Evolutionary conservation across 176 grass and related monocot species (phyloP), one percentile per base, ranked within the genome.

Genomic region (Oryza officinalis): DNA sequence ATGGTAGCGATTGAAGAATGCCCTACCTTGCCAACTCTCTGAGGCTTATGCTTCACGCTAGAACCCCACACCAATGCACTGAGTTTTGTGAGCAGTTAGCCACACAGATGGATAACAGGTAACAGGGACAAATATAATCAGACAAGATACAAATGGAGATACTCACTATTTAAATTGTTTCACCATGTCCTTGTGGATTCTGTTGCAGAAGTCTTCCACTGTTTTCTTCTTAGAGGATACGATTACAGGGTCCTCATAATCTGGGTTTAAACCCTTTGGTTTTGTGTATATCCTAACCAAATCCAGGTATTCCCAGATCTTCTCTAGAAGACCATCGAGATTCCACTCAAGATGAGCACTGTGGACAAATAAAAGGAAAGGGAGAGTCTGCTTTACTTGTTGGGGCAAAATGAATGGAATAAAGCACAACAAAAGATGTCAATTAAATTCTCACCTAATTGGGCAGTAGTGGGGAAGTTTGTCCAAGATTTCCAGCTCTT

Each of bases 401-500:
- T 65, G 31, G 18, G 71, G 6, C 63, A 31, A 67, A 74, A 68
- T 28, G 13, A 74, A 74, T 69, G 28, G 13, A 68, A n/a, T 22
- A 54, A 74, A 81, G 63, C 13, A 72, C 2, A 72, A 17, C 17
- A 71, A 79, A 71, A 75, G 27, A 88, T 72, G 43, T 9, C 47
- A 88, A 86, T 60, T 41, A 75, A 20, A 76, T 22, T 8, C 38
- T 84, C 72, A 92, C 96, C 96, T 99, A 67, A 99, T 70, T 8
- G 96, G 96, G 74, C 96, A 99, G 87, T 99, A 99, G 82, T 99
- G 96, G 57, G 96, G 96, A 74, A 99, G 96, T 15, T 96, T 99
- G 78, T 99, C 96, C 17, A 99, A 83, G 71, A 99, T 99, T 82
- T 99, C 91, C 78, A 99, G 84, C 87, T 99, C 96, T 81, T 99